Evolutionary conservation across 768 basidiomycete genomes (phyloP).

Genomic region (Calocybe cyanea): DNA sequence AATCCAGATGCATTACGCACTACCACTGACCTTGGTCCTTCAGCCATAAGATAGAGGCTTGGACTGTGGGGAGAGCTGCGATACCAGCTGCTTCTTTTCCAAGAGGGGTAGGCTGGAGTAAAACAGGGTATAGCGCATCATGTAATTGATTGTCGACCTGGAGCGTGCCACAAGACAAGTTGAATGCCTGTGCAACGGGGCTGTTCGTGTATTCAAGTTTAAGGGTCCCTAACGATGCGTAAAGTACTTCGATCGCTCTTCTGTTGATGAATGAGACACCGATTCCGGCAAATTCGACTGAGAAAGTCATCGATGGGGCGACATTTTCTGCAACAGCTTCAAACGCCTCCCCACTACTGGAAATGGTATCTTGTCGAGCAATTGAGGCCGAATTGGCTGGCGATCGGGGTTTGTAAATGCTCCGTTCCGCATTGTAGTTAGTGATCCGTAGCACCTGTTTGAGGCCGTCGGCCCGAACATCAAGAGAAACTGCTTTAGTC

Average conservation of each 20-base stretch:
- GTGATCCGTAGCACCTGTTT: constrained; percentile 85
- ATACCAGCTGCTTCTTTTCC: constrained; percentile 70
- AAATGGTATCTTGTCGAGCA: constrained; percentile 65
- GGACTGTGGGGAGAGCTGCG: constrained; percentile 84
- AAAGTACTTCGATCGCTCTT: constrained; percentile 84
- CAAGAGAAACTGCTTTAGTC: constrained; percentile 74
- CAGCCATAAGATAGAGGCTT: constrained; percentile 82
- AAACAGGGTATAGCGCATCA: constrained; percentile 91
- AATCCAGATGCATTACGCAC: neutral
- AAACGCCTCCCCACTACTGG: constrained; percentile 70
- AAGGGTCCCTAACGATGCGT: constrained; percentile 72
- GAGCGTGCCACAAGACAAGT: constrained; percentile 76
- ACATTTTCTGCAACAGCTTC: constrained; percentile 82
- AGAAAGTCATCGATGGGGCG: constrained; percentile 58
- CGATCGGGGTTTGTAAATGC: constrained; percentile 79
- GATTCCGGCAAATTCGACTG: constrained; percentile 81
- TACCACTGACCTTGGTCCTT: constrained; percentile 82
- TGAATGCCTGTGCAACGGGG: constrained; percentile 73
- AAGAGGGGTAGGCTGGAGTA: constrained; percentile 90
- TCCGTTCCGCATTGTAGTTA: constrained; percentile 79
- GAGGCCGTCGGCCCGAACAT: constrained; percentile 85
- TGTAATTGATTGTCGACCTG: constrained; percentile 98
- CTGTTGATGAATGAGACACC: constrained; percentile 91
- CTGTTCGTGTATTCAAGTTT: constrained; percentile 85
- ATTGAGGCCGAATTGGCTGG: constrained; percentile 43